These are phyloP conservation scores for Rutstroemia sydowiana DNA, from an alignment of 2,329 filamentous ascomycete species.

Conservation along the genomic window DNA sequence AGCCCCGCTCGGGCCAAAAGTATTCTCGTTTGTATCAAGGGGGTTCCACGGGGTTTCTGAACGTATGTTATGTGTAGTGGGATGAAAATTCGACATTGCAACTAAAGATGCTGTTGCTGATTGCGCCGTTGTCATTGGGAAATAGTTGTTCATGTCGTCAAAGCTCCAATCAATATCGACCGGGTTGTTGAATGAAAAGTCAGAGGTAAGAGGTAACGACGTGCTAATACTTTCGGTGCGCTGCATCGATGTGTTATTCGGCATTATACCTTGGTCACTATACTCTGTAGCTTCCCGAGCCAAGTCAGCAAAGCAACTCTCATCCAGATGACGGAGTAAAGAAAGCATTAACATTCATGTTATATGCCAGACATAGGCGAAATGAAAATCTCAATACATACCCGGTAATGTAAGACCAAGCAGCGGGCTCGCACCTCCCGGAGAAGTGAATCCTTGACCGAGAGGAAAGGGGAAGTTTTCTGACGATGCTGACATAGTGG, in stretches of 20 bases:
- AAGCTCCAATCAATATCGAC: neutral
- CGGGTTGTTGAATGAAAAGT: neutral
- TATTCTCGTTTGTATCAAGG: conserved; percentile 14
- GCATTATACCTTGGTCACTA: conserved; percentile 3
- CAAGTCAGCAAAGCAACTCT: conserved; percentile 3
- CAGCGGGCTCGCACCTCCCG: conserved; percentile 9
- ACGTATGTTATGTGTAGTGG: neutral
- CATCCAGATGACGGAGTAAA: neutral
- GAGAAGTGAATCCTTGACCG: conserved; percentile 11
- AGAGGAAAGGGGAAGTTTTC: conserved; percentile 21
- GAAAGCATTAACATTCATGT: no score
- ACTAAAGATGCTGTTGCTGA: neutral
- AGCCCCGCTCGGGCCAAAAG: conserved; percentile 12
- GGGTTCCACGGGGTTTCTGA: conserved; percentile 21
- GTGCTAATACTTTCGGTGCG: neutral
- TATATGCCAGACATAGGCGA: neutral
- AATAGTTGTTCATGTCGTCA: neutral
- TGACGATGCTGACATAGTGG: conserved; percentile 18
- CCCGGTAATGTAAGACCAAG: conserved; percentile 19
- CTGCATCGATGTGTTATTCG: conserved; percentile 4
- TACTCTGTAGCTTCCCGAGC: neutral
- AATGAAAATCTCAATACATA: conserved; percentile 6
- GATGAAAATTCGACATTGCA: conserved; percentile 5
- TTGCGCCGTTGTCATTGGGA: neutral
- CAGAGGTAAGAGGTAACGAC: neutral